Percentiles rank a stretch among this genome's conserved stretches.
These are phyloP conservation scores for Ophiostoma piceae DNA, from an alignment of 2,329 filamentous ascomycete species.

Conservation along the genomic window DNA sequence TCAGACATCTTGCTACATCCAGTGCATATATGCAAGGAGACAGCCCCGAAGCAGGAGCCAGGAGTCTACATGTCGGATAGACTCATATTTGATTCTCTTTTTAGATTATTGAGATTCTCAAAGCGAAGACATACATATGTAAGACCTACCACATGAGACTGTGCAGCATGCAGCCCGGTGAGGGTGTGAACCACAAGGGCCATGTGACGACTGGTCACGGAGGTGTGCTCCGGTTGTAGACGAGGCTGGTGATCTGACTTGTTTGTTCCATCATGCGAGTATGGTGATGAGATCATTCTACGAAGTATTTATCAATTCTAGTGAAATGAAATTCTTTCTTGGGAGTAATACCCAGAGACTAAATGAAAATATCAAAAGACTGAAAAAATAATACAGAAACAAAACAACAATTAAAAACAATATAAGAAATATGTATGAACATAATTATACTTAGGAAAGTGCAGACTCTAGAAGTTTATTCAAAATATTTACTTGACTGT, in stretches of 20 bases:
- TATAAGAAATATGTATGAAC: too few species aligned
- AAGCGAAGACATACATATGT: not conserved
- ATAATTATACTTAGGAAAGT: too few species aligned
- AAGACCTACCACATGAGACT: not conserved
- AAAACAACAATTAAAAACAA: too few species aligned
- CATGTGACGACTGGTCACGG: not conserved
- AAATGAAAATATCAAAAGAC: too few species aligned
- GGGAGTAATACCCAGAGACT: too few species aligned
- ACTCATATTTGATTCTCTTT: not conserved
- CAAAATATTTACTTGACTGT: not conserved
- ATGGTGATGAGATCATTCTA: not conserved
- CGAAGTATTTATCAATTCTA: too few species aligned
- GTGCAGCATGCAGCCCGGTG: not conserved
- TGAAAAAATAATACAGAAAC: too few species aligned
- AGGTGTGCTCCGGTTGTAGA: not conserved
- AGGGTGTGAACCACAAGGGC: not conserved
- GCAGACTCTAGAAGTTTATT: too few species aligned
- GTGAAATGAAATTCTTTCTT: too few species aligned
- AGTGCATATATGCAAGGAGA: slow-evolving; percentile 5
- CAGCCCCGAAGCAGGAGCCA: not conserved
- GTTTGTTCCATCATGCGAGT: not conserved
- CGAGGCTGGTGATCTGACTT: not conserved
- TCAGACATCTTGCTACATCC: not conserved
- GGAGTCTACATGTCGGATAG: not conserved
- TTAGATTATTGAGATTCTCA: too few species aligned